Percentiles rank a stretch among this genome's conserved stretches.
These are phyloP conservation scores for Bisporella sp. DNA, from an alignment of 2,329 filamentous ascomycete genomes.

Conservation along the genomic window DNA sequence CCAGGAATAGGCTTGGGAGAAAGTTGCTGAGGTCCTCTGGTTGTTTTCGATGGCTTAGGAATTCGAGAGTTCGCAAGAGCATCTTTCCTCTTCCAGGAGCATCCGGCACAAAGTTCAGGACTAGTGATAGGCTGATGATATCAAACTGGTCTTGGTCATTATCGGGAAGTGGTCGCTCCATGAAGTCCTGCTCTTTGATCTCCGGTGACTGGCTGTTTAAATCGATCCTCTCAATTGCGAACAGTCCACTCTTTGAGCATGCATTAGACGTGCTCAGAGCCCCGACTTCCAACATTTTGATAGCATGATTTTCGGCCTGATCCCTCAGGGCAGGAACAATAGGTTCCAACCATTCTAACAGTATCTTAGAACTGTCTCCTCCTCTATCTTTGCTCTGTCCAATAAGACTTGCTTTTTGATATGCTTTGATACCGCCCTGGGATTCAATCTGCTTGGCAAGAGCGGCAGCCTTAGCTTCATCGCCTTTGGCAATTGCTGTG, in stretches of 20 bases:
- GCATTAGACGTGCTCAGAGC: slow-evolving; percentile 79
- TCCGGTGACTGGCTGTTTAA: slow-evolving; percentile 76
- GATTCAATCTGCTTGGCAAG: slow-evolving; percentile 47
- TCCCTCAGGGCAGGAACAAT: slow-evolving; percentile 22
- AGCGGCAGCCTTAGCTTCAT: slow-evolving; percentile 38
- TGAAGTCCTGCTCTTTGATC: slow-evolving; percentile 89
- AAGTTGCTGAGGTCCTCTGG: slow-evolving; percentile 21
- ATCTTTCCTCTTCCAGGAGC: slow-evolving; percentile 71
- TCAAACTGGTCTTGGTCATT: slow-evolving; percentile 65
- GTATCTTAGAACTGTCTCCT: slow-evolving; percentile 57
- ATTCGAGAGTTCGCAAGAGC: slow-evolving; percentile 68
- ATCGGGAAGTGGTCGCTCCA: slow-evolving; percentile 71
- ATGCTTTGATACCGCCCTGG: slow-evolving; percentile 54
- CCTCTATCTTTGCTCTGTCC: slow-evolving; percentile 60
- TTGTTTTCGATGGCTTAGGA: slow-evolving; percentile 43
- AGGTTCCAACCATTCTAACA: slow-evolving; percentile 55
- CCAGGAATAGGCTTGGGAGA: slow-evolving; percentile 75
- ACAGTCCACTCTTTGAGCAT: slow-evolving; percentile 64
- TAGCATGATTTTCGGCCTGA: slow-evolving; percentile 18
- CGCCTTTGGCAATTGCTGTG: slow-evolving; percentile 48
- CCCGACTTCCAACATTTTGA: slow-evolving; percentile 81
- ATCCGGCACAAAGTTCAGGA: slow-evolving; percentile 90
- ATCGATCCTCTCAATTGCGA: slow-evolving; percentile 80
- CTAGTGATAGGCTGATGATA: slow-evolving; percentile 83
- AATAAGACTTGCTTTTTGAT: slow-evolving; percentile 62